These are phyloP conservation scores for Teratosphaeria pseudoeucalypti DNA, from an alignment of 2,329 filamentous ascomycete genomes.

Conservation along the genomic window DNA sequence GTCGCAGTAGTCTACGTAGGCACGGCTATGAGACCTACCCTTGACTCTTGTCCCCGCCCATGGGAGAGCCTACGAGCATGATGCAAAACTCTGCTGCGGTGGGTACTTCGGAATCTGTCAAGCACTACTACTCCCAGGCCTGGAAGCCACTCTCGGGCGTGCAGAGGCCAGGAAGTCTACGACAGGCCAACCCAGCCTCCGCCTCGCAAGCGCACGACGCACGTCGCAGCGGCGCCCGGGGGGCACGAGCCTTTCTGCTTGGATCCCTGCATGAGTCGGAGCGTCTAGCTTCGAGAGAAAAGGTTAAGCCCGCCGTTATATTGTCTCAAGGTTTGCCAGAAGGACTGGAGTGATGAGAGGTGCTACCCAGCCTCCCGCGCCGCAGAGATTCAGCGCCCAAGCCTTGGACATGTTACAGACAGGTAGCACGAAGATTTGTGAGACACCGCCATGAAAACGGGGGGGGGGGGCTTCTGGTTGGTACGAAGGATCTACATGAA, in stretches of 20 bases:
- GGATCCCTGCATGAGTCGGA: neutral
- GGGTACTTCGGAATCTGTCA: neutral
- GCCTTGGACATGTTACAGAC: neutral
- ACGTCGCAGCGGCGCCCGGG: neutral
- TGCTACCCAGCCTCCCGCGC: neutral
- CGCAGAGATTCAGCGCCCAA: neutral
- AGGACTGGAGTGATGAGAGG: neutral
- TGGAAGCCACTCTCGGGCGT: neutral
- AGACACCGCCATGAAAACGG: neutral
- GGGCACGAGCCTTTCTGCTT: neutral
- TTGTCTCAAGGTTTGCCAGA: neutral
- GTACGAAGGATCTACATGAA: neutral
- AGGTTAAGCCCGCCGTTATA: neutral
- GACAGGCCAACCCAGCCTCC: neutral
- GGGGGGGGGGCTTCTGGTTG: neutral
- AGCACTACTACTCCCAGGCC: neutral
- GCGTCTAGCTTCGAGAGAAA: neutral
- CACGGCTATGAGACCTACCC: conserved; percentile 1
- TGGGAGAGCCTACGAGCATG: neutral
- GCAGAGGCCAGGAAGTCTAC: neutral
- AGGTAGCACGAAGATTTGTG: neutral
- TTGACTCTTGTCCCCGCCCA: neutral
- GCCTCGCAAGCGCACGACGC: neutral
- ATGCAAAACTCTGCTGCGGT: conserved; percentile 2
- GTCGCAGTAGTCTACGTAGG: conserved; percentile 11